Evolutionary conservation across 805 yeast genomes (phyloP).

Genomic region (Myxozyma vanderwaltii): DNA sequence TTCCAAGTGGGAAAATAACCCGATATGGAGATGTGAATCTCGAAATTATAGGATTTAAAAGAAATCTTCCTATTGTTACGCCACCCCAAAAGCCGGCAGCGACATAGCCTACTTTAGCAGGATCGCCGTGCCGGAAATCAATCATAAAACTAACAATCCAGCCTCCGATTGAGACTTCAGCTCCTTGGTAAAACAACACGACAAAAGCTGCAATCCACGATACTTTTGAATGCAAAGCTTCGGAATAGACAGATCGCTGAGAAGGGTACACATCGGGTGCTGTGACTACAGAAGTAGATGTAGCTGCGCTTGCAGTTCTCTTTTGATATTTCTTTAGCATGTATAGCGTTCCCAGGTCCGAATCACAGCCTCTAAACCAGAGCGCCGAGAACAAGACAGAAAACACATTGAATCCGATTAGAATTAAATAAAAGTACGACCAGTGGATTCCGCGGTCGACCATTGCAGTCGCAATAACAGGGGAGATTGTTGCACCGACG

Average conservation of each 20-base stretch:
- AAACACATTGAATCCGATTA: conserved; percentile 46
- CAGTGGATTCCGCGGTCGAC: conserved; percentile 54
- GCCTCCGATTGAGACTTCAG: conserved; percentile 69
- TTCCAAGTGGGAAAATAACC: conserved; percentile 46
- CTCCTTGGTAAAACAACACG: conserved; percentile 66
- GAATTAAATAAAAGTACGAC: conserved; percentile 57
- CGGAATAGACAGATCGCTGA: conserved; percentile 10
- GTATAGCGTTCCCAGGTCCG: conserved; percentile 24
- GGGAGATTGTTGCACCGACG: conserved; percentile 68
- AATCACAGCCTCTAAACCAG: conserved; percentile 46
- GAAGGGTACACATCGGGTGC: too few species aligned
- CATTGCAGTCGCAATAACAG: conserved; percentile 62
- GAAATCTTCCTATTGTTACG: conserved; percentile 62
- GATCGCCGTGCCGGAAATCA: conserved; percentile 54
- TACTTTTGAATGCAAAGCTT: conserved; percentile 5
- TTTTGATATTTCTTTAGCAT: conserved; percentile 22
- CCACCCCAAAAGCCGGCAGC: conserved; percentile 77
- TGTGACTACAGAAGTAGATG: too few species aligned
- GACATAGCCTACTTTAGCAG: conserved; percentile 57
- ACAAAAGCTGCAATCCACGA: conserved; percentile 54
- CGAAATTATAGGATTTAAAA: conserved; percentile 41
- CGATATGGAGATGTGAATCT: conserved; percentile 19
- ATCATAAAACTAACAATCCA: conserved; percentile 69
- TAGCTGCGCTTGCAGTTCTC: too few species aligned
- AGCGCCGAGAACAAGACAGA: conserved; percentile 44